Evolutionary conservation across 192 early-diverging fungal species (phyloP).

Genomic region (Blastocladiella britannica): DNA sequence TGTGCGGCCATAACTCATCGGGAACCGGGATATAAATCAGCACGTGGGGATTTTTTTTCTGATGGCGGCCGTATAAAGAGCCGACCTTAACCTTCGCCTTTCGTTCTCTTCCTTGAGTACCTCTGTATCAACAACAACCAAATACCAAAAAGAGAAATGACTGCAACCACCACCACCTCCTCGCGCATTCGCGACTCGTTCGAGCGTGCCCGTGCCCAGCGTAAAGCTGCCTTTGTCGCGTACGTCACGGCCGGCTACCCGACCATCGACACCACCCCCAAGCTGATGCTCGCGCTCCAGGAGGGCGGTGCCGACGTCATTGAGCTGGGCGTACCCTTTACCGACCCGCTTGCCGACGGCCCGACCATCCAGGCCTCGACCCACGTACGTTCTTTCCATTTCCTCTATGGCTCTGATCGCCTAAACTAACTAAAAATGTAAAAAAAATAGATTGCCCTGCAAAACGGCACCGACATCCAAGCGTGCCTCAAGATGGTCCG

Average conservation of each 20-base stretch:
- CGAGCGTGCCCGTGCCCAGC: neutral
- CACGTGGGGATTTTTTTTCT: too few species aligned
- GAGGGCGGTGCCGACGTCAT: constrained; percentile 84
- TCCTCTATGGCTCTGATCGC: neutral
- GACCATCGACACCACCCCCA: constrained; percentile 51
- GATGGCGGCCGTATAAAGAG: too few species aligned
- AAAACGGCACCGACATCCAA: constrained; percentile 55
- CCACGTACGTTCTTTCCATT: constrained; percentile 22
- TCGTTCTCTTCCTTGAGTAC: too few species aligned
- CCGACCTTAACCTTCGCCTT: too few species aligned
- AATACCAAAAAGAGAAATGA: too few species aligned
- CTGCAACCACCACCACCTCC: neutral
- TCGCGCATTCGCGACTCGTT: neutral
- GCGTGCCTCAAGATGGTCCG: constrained; percentile 60
- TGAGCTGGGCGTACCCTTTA: constrained; percentile 93
- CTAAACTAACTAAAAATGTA: constrained; percentile 3
- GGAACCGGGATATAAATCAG: too few species aligned
- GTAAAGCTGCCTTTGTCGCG: constrained; percentile 60
- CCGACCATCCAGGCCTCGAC: constrained; percentile 87
- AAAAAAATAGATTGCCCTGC: constrained; percentile 47
- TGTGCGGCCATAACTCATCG: too few species aligned
- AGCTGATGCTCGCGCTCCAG: constrained; percentile 68
- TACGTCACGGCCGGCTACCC: constrained; percentile 91
- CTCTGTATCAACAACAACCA: too few species aligned
- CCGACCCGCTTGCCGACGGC: constrained; percentile 93